Evolutionary conservation across 73 alveolate genomes (phyloP), one percentile per base, ranked within the genome.

Genomic region (Paraurostyla sp.): DNA sequence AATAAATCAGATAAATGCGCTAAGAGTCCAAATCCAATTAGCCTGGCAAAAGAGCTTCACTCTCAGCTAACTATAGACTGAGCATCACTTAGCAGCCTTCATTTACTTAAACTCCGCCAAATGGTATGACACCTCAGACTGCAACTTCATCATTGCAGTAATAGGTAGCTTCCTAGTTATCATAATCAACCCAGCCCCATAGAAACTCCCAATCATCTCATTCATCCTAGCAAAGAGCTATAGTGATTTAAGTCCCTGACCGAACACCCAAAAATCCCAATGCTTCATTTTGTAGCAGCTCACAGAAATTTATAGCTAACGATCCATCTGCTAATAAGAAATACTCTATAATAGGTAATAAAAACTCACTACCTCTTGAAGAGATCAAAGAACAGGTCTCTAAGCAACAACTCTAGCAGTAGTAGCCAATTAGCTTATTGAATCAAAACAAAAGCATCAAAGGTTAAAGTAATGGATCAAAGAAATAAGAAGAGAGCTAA

Each of bases 251-350:
- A n/a, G n/a, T n/a, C n/a, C n/a, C 13, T 6, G 82, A 65, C 42
- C 32, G 58, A 13, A 65, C 82, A 30, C 82, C 82, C 3, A 65
- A 65, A 30, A 65, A 65, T 35, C 82, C 82, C 7, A 65, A 65
- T 22, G 18, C 82, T 38, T 25, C 60, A 6, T 65, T 22, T 65
- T 38, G 82, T 38, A 65, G 82, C 41, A 56, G 41, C 42, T 6
- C 60, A 38, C 25, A 65, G 25, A 65, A 65, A 65, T 65, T 65
- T 22, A 32, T 20, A 6, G 82, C 82, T n/a, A n/a, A n/a, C n/a
- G n/a, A n/a, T n/a, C n/a, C n/a, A n/a, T n/a, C n/a, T n/a, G n/a
- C 13, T 46, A 13, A 46, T 18, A 46, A 46, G 57, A 46, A 46
- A 46, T 15, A 46, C 18, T 18, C 13, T 18, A 46, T 46, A 46